Evolutionary conservation across 2,329 filamentous ascomycete species (phyloP).

Genomic region (Fusarium secorum): DNA sequence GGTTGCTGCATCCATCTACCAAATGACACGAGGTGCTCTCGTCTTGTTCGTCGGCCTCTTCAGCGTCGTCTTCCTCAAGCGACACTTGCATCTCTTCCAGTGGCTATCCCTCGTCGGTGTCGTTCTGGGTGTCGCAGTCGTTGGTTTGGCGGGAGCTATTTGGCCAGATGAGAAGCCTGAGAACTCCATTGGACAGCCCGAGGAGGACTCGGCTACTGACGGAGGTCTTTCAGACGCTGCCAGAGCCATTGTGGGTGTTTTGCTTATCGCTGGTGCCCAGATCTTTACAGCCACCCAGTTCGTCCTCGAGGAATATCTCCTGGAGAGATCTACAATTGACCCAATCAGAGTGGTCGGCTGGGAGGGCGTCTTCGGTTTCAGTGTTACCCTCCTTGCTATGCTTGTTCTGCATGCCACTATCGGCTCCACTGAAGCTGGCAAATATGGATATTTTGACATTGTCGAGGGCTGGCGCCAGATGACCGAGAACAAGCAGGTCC

Average conservation of each 20-base stretch:
- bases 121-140: conserved; percentile 85
- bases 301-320: conserved; percentile 92
- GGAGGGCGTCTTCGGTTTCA: conserved; percentile 93
- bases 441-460: conserved; percentile 88
- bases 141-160: conserved; percentile 87
- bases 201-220: conserved; percentile 50
- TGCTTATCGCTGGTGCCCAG: conserved; percentile 92
- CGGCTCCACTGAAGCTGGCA: conserved; percentile 76
- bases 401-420: conserved; percentile 78
- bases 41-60: conserved; percentile 96
- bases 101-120: conserved; percentile 90
- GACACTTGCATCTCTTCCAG: conserved; percentile 84
- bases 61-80: conserved; percentile 87
- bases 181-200: conserved; percentile 42
- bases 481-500: conserved; percentile 73
- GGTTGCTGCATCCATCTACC: conserved; percentile 95
- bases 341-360: conserved; percentile 93
- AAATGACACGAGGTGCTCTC: conserved; percentile 95
- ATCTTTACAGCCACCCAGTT: conserved; percentile 98
- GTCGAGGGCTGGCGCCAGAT: conserved; percentile 86
- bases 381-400: conserved; percentile 81
- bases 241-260: conserved; percentile 79
- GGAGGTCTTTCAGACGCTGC: conserved; percentile 49
- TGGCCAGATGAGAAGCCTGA: conserved; percentile 71
- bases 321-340: conserved; percentile 71